phyloP scores from a whole-genome alignment of 2,329 filamentous ascomycete species.

The Orbilia oligospora region DNA sequence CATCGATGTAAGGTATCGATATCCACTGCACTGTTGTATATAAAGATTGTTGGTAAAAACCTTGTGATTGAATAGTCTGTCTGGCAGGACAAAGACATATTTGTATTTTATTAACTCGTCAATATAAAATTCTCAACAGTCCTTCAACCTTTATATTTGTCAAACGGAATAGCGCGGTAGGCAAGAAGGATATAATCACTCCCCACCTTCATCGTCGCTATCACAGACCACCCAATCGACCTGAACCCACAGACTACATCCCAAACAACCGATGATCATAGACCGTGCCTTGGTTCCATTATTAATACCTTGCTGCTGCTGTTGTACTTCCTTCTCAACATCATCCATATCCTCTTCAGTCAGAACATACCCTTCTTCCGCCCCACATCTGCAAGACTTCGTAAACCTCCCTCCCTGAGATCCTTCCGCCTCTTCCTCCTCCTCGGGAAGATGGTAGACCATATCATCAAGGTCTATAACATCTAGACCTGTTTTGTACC shows the following conservation, averaged over 20 bases:
- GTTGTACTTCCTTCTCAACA: slow-evolving; percentile 70
- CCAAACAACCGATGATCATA: slow-evolving; percentile 76
- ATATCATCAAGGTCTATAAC: slow-evolving; percentile 77
- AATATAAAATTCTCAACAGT: not conserved
- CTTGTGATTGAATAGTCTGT: not conserved
- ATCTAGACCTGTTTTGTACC: slow-evolving; percentile 74
- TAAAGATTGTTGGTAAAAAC: not conserved
- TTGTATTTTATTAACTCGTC: not conserved
- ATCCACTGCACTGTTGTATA: too few relatives aligned
- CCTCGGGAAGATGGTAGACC: slow-evolving; percentile 69
- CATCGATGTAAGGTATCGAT: not conserved
- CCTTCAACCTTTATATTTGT: not conserved
- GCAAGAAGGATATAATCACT: slow-evolving; percentile 48
- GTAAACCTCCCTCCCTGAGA: slow-evolving; percentile 69
- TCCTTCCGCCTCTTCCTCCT: slow-evolving; percentile 64
- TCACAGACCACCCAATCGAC: slow-evolving; percentile 75
- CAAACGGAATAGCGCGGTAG: not conserved
- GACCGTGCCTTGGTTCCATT: slow-evolving; percentile 32
- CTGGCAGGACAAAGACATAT: not conserved
- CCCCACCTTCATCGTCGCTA: slow-evolving; percentile 50
- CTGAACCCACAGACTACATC: slow-evolving; percentile 77
- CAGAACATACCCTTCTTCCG: slow-evolving; percentile 74
- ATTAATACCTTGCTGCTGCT: slow-evolving; percentile 16
- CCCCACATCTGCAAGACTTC: slow-evolving; percentile 76
- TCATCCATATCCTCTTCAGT: slow-evolving; percentile 74